Conservation (phyloP, 441 rosid species). For the Euphorbia schlechtendalii region DNA sequence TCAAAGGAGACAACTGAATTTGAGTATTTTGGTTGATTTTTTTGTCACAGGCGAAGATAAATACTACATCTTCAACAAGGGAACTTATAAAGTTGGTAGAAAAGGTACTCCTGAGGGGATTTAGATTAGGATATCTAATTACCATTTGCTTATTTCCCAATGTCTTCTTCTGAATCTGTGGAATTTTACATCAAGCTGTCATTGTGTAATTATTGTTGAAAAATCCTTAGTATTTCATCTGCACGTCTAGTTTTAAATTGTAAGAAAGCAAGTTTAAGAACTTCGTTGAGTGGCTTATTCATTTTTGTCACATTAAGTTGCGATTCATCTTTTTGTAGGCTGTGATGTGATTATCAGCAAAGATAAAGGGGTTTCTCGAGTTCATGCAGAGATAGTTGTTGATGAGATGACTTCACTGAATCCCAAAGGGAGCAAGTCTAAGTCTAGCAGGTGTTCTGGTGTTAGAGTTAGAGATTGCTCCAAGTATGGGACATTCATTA, state of each 20-base stretch:
- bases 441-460: conserved; percentile 18
- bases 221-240: background rate
- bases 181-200: background rate
- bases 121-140: background rate
- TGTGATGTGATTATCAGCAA: conserved; percentile 72
- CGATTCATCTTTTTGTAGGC: conserved; percentile 34
- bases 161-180: background rate
- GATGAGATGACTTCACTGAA: conserved; percentile 38
- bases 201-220: background rate
- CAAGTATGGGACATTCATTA: conserved; percentile 79
- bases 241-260: background rate
- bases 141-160: background rate
- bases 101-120: conserved; percentile 42
- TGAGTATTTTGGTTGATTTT: background rate
- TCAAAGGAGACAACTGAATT: background rate
- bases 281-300: background rate
- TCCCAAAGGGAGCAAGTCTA: conserved; percentile 21
- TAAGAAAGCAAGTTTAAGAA: too few species aligned
- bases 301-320: background rate
- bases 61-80: conserved; percentile 61
- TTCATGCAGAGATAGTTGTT: conserved; percentile 68
- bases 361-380: conserved; percentile 86
- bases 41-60: conserved; percentile 61
- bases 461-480: conserved; percentile 71
- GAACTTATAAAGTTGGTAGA: conserved; percentile 71